Evolutionary conservation across 495 filamentous ascomycete species (phyloP), one percentile per base, ranked within the genome.

Genomic region (Cladorrhinum samala): DNA sequence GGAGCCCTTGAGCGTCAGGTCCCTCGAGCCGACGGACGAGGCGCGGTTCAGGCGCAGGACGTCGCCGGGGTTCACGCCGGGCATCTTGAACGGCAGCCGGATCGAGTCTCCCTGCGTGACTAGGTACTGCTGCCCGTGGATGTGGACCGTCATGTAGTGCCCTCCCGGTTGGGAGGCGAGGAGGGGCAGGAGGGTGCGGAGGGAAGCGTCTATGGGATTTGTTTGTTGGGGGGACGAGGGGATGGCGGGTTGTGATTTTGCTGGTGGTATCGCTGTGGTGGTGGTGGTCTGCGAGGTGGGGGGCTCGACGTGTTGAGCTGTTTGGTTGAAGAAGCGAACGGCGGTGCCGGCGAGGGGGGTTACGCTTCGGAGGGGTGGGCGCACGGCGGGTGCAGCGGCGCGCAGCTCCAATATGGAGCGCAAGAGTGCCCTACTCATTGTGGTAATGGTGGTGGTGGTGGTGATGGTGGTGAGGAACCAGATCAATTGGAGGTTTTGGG

Each of bases 1-100:
- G 13, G 68, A 64, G 19, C 88, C 91, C 63, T 89, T 84, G 41
- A 96, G 73, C 25, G 93, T 96, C 72, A 87, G 95, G 60, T 97
- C 93, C 51, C 93, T 79, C 43, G 86, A 91, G 4, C 93, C 93
- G 9, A 98, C 63, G 20, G 79, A 73, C 6, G 77, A 80, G 17
- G 89, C 93, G 19, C 88, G 82, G 70, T 95, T 91, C 44, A 98
- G 80, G 14, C 91, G 87, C 42, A 98, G 72, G 33, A 89, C 69
- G 62, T 96, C 90, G 1, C 93, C 93, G 0, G 89, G 82, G 48
- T 77, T 71, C 1, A 94, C 92, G 23, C 81, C 83, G 21, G 86
- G 84, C 86, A 97, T 90, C 57, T 81, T 81, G 79, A 97, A 97
- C n/a, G 93, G 94, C 39, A 98, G 82, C n/a, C 89, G 88, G 1